Evolutionary conservation across 2,329 filamentous ascomycete species (phyloP), one percentile per base, ranked within the genome.

Genomic region (Penicillium frequentans): DNA sequence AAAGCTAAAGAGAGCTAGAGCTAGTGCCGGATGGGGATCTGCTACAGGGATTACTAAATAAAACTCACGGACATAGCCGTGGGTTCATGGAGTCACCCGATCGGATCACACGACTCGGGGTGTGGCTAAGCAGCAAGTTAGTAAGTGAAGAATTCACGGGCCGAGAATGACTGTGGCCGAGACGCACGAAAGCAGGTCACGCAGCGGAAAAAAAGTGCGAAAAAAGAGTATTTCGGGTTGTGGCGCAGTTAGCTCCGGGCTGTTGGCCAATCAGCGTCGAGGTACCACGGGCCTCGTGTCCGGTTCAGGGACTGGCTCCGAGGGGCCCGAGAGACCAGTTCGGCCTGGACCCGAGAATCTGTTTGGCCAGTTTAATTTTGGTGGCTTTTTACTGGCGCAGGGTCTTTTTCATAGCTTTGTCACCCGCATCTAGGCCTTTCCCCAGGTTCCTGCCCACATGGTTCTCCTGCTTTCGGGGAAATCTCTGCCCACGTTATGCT

Each of bases 281-380:
- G 3, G 9, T 33, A 11, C 26, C 21, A 16, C 56, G 52, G 49
- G 24, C 26, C 3, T 13, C 37, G 33, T 8, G 35, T 35, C 56
- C 50, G 50, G 49, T 55, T 35, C 19, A 52, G 62, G 47, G 42
- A 59, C 11, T 5, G 43, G 42, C 48, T 39, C 59, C 59, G 59
- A 13, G 35, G 35, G 54, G 37, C 60, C 60, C 27, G 43, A 45
- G 58, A 60, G 44, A 47, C 42, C 45, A 23, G 33, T 24, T 39
- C 62, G 64, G 62, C 31, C 33, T 37, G 42, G 60, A 66, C 39
- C 67, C 68, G 68, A 69, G 61, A 42, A 14, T 65, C 57, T 69
- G 60, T 63, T 57, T 70, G 68, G 68, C 52, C 46, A 49, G 44
- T 35, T 21, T 11, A 14, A 23, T 50, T 27, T 50, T 23, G 35